Evolutionary conservation across 1,284 basidiomycete genomes (phyloP), one percentile per base, ranked within the genome.

Genomic region (Ceratobasidium sp.): DNA sequence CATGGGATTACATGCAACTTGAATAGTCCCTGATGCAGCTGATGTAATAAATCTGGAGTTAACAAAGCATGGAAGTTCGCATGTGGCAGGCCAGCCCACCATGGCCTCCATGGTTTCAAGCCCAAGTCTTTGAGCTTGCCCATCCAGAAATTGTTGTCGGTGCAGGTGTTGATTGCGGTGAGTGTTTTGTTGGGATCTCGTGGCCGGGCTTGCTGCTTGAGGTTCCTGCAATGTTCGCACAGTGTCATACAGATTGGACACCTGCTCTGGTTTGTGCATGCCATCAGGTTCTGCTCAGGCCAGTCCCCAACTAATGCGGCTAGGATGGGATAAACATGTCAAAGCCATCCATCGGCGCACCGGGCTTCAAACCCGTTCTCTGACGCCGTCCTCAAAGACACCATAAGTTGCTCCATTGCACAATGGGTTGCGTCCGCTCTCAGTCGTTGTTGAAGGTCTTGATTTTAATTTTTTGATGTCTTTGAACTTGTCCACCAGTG

Each of bases 1-100:
- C 82, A 82, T 0, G 2, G 50, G 3, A 82, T 66, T 0, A 82
- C 46, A 52, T 83, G 82, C 20, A 80, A 78, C 67, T 82, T 82
- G 73, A 83, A 81, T 7, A 84, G 78, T 9, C 84, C 84, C 75
- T 85, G 82, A 68, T 84, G 83, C 0, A 84, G 77, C 65, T 84
- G 83, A 66, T 84, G 84, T 4, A 84, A 80, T 28, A 84, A 56
- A 50, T 85, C 82, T 2, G 83, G 83, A 2, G 81, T 81, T 42
- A 84, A 68, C 20, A 52, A 78, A 2, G 61, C 10, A 77, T 81
- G 81, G 44, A 84, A 84, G 73, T 83, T 77, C 5, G 66, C 40
- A 61, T 81, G 71, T 0, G 81, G 82, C 26, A 83, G 78, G 46
- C 46, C 46, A 10, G 46, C 46, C 46, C 46, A 48, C 46, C 10